Conservation (phyloP, 1,284 basidiomycete genomes). For the Phellinidium pouzarii region DNA sequence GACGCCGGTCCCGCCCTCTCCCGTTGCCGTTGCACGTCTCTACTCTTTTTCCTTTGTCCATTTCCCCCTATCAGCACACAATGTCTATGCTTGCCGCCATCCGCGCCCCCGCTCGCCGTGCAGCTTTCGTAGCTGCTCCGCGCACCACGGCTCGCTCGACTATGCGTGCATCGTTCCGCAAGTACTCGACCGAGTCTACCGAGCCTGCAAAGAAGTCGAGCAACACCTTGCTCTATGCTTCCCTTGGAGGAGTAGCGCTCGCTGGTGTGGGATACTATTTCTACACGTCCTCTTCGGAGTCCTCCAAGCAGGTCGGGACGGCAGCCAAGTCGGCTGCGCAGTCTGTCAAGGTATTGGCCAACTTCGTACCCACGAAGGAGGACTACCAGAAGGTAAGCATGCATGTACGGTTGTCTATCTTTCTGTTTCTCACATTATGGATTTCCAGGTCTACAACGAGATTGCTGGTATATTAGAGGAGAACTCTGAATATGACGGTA, state of each 20-base stretch:
- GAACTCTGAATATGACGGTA: conserved; percentile 78
- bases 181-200: conserved; percentile 50
- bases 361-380: conserved; percentile 63
- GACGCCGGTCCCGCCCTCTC: too few species aligned
- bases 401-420: background rate
- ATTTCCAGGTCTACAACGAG: conserved; percentile 73
- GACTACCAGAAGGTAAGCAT: conserved; percentile 82
- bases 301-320: conserved; percentile 44
- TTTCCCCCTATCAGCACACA: conserved; percentile 12
- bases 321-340: conserved; percentile 54
- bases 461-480: conserved; percentile 75
- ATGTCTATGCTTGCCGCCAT: conserved; percentile 45
- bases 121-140: conserved; percentile 32
- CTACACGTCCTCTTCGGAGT: conserved; percentile 37
- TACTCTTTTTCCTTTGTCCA: background rate
- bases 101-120: conserved; percentile 40
- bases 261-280: conserved; percentile 50
- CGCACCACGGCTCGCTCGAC: conserved; percentile 26
- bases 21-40: background rate
- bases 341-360: conserved; percentile 51
- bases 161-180: conserved; percentile 38
- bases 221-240: conserved; percentile 48
- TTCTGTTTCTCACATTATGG: background rate
- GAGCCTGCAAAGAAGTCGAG: conserved; percentile 38
- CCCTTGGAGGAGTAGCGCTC: conserved; percentile 44